These are phyloP conservation scores for Populus hybrid DNA, from an alignment of 441 rosid species.

Conservation along the genomic window DNA sequence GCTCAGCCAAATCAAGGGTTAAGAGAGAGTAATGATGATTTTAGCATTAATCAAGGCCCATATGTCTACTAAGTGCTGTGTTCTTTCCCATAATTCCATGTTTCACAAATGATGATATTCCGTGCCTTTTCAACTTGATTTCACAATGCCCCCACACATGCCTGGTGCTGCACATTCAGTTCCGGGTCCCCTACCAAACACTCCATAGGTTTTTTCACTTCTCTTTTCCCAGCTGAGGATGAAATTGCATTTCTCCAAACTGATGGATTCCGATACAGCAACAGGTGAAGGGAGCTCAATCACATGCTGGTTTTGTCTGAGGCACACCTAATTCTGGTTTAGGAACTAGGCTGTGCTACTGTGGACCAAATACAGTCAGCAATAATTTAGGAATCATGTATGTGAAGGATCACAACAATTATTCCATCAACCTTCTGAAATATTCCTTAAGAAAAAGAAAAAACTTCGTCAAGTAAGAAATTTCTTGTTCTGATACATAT, in stretches of 20 bases:
- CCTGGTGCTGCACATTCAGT: slow-evolving; percentile 9
- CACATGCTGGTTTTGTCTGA: neutral
- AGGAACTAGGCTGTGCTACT: neutral
- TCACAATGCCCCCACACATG: slow-evolving; percentile 14
- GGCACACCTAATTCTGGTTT: neutral
- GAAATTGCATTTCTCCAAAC: neutral
- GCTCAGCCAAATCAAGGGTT: neutral
- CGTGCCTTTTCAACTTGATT: slow-evolving; percentile 15
- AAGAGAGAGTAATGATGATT: slow-evolving; percentile 8
- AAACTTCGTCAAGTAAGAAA: too few species aligned
- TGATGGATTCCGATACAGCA: neutral
- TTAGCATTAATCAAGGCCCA: slow-evolving; percentile 14
- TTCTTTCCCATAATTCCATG: slow-evolving; percentile 11
- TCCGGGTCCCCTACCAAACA: slow-evolving; percentile 7
- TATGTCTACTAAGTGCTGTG: slow-evolving; percentile 14
- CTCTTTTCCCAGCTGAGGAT: neutral
- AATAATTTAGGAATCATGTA: neutral
- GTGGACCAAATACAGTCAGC: neutral
- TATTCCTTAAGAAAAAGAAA: neutral
- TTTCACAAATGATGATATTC: slow-evolving; percentile 25
- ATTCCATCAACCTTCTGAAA: neutral
- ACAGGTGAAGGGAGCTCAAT: neutral
- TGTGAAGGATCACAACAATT: neutral
- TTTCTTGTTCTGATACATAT: too few species aligned
- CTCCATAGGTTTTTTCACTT: neutral